These are phyloP conservation scores for Angomonas deanei DNA, from an alignment of 208 protist genomes.

Conservation along the genomic window DNA sequence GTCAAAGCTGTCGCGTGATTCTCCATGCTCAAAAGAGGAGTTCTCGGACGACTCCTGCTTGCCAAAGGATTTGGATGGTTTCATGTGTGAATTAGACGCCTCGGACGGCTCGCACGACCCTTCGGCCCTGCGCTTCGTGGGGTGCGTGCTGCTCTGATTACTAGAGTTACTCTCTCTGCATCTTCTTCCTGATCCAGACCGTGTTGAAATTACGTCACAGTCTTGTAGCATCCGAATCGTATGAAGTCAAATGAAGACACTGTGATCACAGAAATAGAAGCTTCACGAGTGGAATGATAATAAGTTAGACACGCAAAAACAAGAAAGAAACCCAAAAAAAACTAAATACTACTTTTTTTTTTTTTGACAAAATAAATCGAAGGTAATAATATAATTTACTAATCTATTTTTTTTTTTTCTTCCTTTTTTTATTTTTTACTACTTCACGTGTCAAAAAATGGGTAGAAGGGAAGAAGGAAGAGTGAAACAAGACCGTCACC, in stretches of 20 bases:
- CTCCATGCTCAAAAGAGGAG: not conserved
- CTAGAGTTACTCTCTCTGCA: not conserved
- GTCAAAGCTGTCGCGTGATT: not conserved
- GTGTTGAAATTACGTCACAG: not conserved
- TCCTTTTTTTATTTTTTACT: constrained; percentile 2
- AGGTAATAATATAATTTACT: not conserved
- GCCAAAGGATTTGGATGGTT: not conserved
- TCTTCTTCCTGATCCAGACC: not conserved
- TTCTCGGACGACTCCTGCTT: not conserved
- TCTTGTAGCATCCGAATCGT: not conserved
- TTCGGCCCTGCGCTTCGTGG: not conserved
- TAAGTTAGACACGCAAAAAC: no score
- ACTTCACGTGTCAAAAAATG: not conserved
- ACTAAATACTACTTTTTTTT: no score
- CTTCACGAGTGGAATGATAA: no score
- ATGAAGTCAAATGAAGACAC: constrained; percentile 11
- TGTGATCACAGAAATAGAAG: not conserved
- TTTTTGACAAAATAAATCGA: not conserved
- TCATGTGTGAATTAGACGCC: not conserved
- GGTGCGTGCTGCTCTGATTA: not conserved
- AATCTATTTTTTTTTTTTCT: constrained; percentile 5
- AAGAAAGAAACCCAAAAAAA: no score
- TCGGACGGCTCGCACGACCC: not conserved
- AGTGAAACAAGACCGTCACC: not conserved
- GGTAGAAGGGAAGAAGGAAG: not conserved